Base-by-base conservation (phyloP, 2,329 filamentous ascomycete species). In the Phaeoacremonium minimum region DNA sequence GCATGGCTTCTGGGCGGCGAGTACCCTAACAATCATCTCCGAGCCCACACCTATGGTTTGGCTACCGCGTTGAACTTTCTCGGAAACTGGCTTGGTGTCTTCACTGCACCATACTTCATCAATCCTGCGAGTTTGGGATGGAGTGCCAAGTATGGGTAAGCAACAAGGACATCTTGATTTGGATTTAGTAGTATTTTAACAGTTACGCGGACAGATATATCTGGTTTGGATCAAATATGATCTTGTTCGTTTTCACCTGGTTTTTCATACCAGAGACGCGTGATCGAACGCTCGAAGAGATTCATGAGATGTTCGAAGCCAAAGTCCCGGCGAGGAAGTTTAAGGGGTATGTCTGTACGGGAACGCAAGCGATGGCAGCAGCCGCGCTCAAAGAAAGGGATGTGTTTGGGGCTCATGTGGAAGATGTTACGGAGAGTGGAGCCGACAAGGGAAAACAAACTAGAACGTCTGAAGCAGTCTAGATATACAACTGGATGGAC, bases 231-330 rank as follows among this genome's bases (percentile, higher is more conserved):
- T 56, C 57, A 3, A 65, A 63, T 31, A 32, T 52, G 8, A 41
- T 61, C 8, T 41, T 57, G 4, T 52, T 53, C 8, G 18, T 58
- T 4, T 63, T 64, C 42, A 53, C 71, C 8, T 74, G 61, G 43
- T 61, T 71, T 41, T 55, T 66, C 33, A 63, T 64, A 18, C 65
- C 67, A 0, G 67, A 71, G 46, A 69, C 65, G 3, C 58, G 60
- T 31, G 57, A 60, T 16, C 61, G 66, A 30, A 68, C 66, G 7
- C 60, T 71, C 36, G 68, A 72, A 51, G 68, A 73, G 52, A 51
- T 73, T 29, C 64, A 70, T 29, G 59, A 60, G 20, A 68, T 73
- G 42, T 65, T 65, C 43, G 28, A 34, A 11, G 39, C 43, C n/a
- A 19, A 29, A 2, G 38, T 50, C 3, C 38, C 46, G 15, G 43